A percentile compares a stretch with the other conserved stretches of the same genome.
phyloP scores from a whole-genome alignment of 768 basidiomycete genomes.

The Tulasnella sp. region DNA sequence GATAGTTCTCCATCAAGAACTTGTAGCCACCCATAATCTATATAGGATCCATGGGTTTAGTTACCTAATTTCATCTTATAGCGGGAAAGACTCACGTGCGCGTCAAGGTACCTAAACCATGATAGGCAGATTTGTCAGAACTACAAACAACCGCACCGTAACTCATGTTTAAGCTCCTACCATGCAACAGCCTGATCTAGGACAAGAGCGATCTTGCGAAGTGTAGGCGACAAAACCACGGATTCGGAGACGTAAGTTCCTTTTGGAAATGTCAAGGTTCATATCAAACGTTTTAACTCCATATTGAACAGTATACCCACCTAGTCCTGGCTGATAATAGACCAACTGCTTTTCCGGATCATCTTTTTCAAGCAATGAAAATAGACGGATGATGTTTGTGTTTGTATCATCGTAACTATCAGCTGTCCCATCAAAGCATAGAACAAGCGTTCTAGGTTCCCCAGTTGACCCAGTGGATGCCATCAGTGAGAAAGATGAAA shows the following conservation, averaged over 20 bases:
- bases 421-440: constrained; percentile 19
- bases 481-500: background rate
- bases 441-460: constrained; percentile 18
- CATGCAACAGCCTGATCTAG: constrained; percentile 17
- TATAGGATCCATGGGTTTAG: background rate
- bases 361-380: constrained; percentile 25
- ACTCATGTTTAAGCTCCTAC: background rate
- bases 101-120: constrained; percentile 15
- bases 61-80: background rate
- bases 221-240: constrained; percentile 7
- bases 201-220: constrained; percentile 3
- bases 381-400: constrained; percentile 24
- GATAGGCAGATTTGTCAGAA: background rate
- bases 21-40: constrained; percentile 19
- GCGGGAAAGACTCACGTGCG: constrained; percentile 10
- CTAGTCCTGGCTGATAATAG: constrained; percentile 19
- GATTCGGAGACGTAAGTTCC: constrained; percentile 8
- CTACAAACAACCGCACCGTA: background rate
- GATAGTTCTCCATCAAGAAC: constrained; percentile 18
- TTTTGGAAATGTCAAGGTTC: background rate
- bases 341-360: constrained; percentile 22
- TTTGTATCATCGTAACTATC: constrained; percentile 14
- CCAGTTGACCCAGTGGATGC: background rate
- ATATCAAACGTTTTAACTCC: background rate
- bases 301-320: background rate